Conservation (phyloP, 208 protist genomes). For the Trypanosoma cruzi region DNA sequence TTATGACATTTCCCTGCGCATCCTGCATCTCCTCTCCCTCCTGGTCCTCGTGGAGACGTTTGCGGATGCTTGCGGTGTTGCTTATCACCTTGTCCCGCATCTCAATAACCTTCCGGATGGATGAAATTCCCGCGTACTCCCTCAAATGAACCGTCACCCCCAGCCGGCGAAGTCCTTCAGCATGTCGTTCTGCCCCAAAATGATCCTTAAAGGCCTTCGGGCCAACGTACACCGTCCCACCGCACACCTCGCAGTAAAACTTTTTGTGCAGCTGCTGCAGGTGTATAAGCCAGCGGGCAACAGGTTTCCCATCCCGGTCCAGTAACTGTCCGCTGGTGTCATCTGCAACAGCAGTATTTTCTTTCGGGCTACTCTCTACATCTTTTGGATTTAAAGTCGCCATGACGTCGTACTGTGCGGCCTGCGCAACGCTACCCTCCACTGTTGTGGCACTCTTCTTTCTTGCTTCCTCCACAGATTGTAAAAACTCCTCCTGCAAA, state of each 20-base stretch:
- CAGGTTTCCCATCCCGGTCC: conserved; percentile 76
- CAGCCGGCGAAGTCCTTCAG: conserved; percentile 76
- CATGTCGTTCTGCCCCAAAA: conserved; percentile 82
- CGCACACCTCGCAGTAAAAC: conserved; percentile 86
- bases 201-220: conserved; percentile 88
- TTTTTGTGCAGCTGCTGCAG: conserved; percentile 86
- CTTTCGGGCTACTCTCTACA: not conserved
- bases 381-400: conserved; percentile 15
- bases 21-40: conserved; percentile 89
- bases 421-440: conserved; percentile 75
- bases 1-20: conserved; percentile 78
- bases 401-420: conserved; percentile 66
- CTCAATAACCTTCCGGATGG: conserved; percentile 73
- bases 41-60: conserved; percentile 66
- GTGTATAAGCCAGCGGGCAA: conserved; percentile 80
- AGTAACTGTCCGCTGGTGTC: conserved; percentile 43
- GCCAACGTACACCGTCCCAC: conserved; percentile 84
- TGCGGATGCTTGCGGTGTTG: conserved; percentile 38
- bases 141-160: conserved; percentile 72
- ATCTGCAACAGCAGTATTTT: conserved; percentile 18
- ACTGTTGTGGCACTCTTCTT: conserved; percentile 53
- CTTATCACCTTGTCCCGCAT: conserved; percentile 62
- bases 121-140: conserved; percentile 76
- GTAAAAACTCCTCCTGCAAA: conserved; percentile 65
- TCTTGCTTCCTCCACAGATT: conserved; percentile 57